phyloP scores from a whole-genome alignment of 441 rosid species.

The Populus hybrid region DNA sequence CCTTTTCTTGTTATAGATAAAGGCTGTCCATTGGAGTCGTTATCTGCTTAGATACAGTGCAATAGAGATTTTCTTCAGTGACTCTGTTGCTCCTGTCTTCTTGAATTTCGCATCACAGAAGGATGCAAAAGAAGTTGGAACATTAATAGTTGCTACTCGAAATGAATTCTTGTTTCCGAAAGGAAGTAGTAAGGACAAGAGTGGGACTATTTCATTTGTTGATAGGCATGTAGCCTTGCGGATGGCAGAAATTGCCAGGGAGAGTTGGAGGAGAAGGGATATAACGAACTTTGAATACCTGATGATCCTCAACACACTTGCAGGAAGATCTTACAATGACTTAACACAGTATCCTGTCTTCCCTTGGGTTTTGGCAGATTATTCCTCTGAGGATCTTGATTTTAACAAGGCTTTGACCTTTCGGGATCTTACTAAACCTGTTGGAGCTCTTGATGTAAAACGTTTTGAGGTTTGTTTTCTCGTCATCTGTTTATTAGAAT shows the following conservation, averaged over 20 bases:
- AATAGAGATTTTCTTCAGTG: conserved; percentile 78
- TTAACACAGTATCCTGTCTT: conserved; percentile 97
- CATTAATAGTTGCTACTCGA: conserved; percentile 80
- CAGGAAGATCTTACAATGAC: conserved; percentile 98
- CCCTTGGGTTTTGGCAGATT: conserved; percentile 98
- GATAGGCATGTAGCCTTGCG: conserved; percentile 89
- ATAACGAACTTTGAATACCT: conserved; percentile 96
- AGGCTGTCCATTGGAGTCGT: conserved; percentile 92
- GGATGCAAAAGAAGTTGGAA: conserved; percentile 93
- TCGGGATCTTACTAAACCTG: conserved; percentile 98
- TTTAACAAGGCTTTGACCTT: conserved; percentile 94
- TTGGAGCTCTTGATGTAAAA: conserved; percentile 91
- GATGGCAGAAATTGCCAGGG: conserved; percentile 97
- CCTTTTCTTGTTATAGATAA: conserved; percentile 56
- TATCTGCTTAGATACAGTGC: conserved; percentile 97
- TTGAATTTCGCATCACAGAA: conserved; percentile 76
- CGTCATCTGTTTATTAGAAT: conserved; percentile 4
- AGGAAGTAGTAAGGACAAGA: conserved; percentile 84
- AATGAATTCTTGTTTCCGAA: conserved; percentile 86
- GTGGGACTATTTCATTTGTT: conserved; percentile 73
- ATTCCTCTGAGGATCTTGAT: conserved; percentile 90
- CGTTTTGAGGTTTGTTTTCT: conserved; percentile 82
- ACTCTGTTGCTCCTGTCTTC: conserved; percentile 78
- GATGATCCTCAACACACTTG: conserved; percentile 90
- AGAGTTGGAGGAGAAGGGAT: conserved; percentile 97